These are phyloP conservation scores for Glycine soja DNA, from an alignment of 306 rosid genomes.

Conservation along the genomic window DNA sequence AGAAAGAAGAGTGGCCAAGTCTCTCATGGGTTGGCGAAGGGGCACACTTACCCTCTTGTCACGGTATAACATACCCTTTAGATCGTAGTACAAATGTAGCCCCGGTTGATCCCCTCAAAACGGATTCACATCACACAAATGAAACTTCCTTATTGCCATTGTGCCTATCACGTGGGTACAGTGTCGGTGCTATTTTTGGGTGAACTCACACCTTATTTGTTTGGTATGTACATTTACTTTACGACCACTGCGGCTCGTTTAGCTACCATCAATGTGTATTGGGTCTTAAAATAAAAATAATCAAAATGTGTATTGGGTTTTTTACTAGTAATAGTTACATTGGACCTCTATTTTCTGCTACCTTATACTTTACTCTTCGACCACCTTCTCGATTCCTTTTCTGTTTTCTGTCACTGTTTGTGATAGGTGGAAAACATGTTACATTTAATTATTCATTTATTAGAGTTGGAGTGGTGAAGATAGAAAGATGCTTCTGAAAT, in stretches of 20 bases:
- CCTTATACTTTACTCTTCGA: constrained; percentile 19
- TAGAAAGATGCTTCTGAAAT: constrained; percentile 41
- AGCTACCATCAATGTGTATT: neutral
- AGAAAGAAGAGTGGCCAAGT: neutral
- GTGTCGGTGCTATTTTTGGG: constrained; percentile 60
- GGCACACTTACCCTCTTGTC: constrained; percentile 34
- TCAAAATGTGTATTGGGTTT: neutral
- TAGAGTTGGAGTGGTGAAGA: constrained; percentile 5
- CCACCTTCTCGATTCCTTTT: neutral
- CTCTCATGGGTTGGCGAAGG: constrained; percentile 44
- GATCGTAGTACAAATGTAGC: neutral
- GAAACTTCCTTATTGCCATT: constrained; percentile 36
- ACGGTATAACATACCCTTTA: constrained; percentile 6
- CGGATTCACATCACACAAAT: constrained; percentile 41
- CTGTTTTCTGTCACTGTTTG: constrained; percentile 32
- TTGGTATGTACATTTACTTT: neutral
- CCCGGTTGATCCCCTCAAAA: constrained; percentile 19
- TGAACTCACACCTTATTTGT: constrained; percentile 22
- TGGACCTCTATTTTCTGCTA: constrained; percentile 4
- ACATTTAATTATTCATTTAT: constrained; percentile 44
- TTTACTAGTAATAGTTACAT: neutral
- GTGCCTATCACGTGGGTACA: constrained; percentile 55
- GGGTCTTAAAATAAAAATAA: neutral
- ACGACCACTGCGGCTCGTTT: too few species aligned
- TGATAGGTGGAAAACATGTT: constrained; percentile 46